Conservation (phyloP, 495 filamentous ascomycete genomes). For the Usnea hakonensis region DNA sequence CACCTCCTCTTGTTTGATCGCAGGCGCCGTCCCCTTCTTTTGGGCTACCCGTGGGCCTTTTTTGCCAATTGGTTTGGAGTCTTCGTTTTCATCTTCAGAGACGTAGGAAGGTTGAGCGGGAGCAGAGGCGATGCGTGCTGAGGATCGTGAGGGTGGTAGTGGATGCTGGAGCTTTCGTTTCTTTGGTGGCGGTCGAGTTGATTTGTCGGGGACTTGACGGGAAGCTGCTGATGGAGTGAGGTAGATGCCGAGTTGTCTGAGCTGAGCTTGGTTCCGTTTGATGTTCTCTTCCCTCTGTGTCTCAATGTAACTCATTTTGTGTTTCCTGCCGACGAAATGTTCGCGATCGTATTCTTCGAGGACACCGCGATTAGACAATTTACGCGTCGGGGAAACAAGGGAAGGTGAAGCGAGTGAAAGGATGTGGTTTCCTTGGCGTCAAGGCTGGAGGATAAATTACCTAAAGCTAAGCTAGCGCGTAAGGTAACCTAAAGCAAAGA, state of each 20-base stretch:
- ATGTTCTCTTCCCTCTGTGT: constrained; percentile 22
- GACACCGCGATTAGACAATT: background rate
- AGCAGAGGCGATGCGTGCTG: constrained; percentile 31
- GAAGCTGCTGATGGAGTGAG: constrained; percentile 16
- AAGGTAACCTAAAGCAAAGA: too few relatives aligned
- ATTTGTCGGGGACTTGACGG: background rate
- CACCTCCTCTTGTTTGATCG: constrained; percentile 3
- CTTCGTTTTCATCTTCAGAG: constrained; percentile 19
- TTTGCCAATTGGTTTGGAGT: background rate
- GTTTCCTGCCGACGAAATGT: background rate
- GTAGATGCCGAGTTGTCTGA: constrained; percentile 27
- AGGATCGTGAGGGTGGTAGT: constrained; percentile 28
- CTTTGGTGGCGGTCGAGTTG: constrained; percentile 21
- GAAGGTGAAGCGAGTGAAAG: too few relatives aligned
- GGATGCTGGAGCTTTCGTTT: constrained; percentile 22
- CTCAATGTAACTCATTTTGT: constrained; percentile 19
- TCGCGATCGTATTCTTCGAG: too few relatives aligned
- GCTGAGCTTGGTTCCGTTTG: constrained; percentile 21
- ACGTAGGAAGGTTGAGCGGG: constrained; percentile 23
- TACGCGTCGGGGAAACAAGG: too few relatives aligned
- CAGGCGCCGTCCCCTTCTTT: background rate
- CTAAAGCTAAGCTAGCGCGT: too few relatives aligned
- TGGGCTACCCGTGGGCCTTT: background rate
- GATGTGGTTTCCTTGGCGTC: too few relatives aligned
- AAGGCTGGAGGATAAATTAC: too few relatives aligned